Percentiles rank a stretch among this genome's conserved stretches.
Conservation (phyloP, 805 yeast species). For the Candida argentea region DNA sequence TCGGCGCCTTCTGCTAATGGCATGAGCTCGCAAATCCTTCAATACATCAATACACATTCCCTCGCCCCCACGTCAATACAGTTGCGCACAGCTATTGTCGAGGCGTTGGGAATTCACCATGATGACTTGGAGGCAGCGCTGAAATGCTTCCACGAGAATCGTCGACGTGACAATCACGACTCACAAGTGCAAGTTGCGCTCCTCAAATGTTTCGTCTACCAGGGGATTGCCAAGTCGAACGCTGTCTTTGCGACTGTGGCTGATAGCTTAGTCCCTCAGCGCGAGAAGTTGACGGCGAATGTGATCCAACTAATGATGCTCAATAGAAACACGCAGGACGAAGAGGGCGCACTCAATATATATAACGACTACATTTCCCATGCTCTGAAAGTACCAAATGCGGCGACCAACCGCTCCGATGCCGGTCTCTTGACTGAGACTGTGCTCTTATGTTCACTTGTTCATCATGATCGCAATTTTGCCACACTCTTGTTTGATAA, state of each 20-base stretch:
- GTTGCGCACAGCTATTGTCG: constrained; percentile 22
- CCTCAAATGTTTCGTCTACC: constrained; percentile 30
- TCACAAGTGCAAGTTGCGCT: constrained; percentile 32
- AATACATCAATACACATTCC: constrained; percentile 10
- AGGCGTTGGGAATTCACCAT: constrained; percentile 20
- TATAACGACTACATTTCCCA: constrained; percentile 37
- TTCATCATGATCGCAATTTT: constrained; percentile 41
- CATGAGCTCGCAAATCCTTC: background rate
- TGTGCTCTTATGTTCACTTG: constrained; percentile 32
- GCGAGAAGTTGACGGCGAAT: constrained; percentile 17
- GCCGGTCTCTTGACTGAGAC: constrained; percentile 38
- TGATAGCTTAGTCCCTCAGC: constrained; percentile 22
- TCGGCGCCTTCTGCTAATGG: background rate
- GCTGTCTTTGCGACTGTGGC: constrained; percentile 25
- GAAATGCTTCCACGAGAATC: constrained; percentile 30
- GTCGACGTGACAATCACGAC: constrained; percentile 23
- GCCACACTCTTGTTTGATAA: constrained; percentile 42
- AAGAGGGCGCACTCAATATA: constrained; percentile 28
- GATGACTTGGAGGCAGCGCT: constrained; percentile 20
- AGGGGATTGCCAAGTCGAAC: constrained; percentile 24
- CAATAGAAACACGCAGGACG: constrained; percentile 28
- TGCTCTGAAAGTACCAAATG: constrained; percentile 21
- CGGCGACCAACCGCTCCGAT: constrained; percentile 23
- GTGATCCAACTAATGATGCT: constrained; percentile 32
- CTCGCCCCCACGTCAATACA: constrained; percentile 10